Base-by-base conservation (phyloP, 768 basidiomycete genomes). In the Paxillus involutus region DNA sequence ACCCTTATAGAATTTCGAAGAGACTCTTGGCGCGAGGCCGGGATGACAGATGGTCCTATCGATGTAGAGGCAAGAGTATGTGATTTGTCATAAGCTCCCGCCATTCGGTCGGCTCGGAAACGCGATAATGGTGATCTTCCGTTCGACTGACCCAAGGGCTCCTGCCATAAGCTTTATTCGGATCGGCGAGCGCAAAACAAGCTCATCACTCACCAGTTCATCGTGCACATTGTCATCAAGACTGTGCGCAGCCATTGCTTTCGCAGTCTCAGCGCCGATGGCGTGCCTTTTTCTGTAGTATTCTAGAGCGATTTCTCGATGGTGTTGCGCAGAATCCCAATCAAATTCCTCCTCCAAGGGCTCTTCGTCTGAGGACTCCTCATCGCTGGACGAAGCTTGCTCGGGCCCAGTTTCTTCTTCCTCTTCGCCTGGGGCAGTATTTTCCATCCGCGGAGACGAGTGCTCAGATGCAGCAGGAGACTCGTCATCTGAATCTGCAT, bases 301-400 rank as follows among this genome's bases (percentile, higher is more conserved):
- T 58, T 84, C 83, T 40, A 91, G 62, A 16, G 85, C 83, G 59
- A 91, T 79, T 65, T 91, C 89, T 29, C 88, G 84, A 58, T 90
- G 86, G 60, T 88, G 86, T 48, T 75, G 80, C 21, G 81, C 85
- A 46, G 74, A 76, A 58, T 89, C 82, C 32, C 84, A 71, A 60
- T 89, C 85, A 24, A 77, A 73, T 40, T 77, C 80, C 40, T 84
- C 80, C 46, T 78, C 74, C 45, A 73, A 55, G 2, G 71, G 71
- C 26, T 74, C 78, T n/a, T 78, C 77, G 14, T 71, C 68, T 17
- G 55, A 56, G 6, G 67, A 70, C 13, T 61, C 64, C 17, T 63
- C 64, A 30, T 71, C 69, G 29, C 55, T 59, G 17, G 57, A 61
- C 19, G 60, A 64, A 52, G 56, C 16, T 7, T 50, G 52, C 36